Conservation (phyloP, 495 filamentous ascomycete genomes). For the Xylaria sp. region DNA sequence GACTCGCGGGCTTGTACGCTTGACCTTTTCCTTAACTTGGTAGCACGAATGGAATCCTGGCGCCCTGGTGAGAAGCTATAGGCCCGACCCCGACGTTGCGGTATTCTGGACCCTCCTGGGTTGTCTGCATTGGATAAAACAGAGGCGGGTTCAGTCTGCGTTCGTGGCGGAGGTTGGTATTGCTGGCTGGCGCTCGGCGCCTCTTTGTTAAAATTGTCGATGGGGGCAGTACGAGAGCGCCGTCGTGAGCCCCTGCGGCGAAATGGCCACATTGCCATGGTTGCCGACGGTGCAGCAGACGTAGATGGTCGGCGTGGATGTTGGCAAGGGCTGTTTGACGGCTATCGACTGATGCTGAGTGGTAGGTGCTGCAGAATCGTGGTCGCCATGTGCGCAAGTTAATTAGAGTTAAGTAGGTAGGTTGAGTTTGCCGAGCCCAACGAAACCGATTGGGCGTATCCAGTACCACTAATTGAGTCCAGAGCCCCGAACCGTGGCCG, state of each 20-base stretch:
- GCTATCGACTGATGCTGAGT: constrained; percentile 37
- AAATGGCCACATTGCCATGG: constrained; percentile 82
- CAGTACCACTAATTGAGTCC: neutral
- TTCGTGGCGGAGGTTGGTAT: constrained; percentile 41
- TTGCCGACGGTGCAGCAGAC: constrained; percentile 38
- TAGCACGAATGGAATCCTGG: constrained; percentile 53
- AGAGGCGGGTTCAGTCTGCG: constrained; percentile 47
- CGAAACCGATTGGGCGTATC: neutral
- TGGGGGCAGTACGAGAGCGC: constrained; percentile 48
- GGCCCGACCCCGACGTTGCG: constrained; percentile 54
- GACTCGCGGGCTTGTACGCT: constrained; percentile 38
- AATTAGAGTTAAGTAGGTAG: neutral
- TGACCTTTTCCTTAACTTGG: constrained; percentile 39
- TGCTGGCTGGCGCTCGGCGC: constrained; percentile 35
- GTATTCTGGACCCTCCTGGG: constrained; percentile 52
- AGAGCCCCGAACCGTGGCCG: neutral
- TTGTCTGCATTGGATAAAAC: constrained; percentile 31
- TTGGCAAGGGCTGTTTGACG: constrained; percentile 29
- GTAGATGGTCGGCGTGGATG: constrained; percentile 29
- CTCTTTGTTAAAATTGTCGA: constrained; percentile 41
- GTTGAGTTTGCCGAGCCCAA: constrained; percentile 7
- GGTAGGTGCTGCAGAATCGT: constrained; percentile 35
- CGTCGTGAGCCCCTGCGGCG: constrained; percentile 67
- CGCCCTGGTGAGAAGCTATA: constrained; percentile 64
- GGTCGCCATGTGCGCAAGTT: constrained; percentile 44